These are phyloP conservation scores for Taxawa tesnikishii DNA, from an alignment of 2,329 filamentous ascomycete genomes.

Conservation along the genomic window DNA sequence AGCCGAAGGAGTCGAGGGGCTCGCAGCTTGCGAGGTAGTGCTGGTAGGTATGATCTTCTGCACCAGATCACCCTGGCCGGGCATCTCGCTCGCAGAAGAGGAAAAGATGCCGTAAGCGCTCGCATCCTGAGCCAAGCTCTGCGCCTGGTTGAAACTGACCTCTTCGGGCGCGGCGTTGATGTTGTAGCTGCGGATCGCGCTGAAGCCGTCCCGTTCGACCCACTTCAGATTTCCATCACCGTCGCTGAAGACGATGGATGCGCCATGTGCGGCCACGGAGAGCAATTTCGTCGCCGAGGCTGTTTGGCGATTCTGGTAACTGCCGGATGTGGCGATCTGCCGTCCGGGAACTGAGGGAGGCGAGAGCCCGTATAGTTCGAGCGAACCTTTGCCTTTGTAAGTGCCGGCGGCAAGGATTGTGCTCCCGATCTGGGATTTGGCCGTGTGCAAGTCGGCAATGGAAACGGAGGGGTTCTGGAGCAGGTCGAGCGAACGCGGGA, in stretches of 20 bases:
- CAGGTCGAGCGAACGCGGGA: slow-evolving; percentile 48
- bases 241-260: slow-evolving; percentile 71
- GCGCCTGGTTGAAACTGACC: slow-evolving; percentile 6
- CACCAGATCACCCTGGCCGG: slow-evolving; percentile 53
- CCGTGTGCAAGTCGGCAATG: slow-evolving; percentile 38
- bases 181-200: slow-evolving; percentile 43
- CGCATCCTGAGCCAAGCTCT: slow-evolving; percentile 8
- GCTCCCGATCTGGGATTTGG: slow-evolving; percentile 43
- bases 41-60: slow-evolving; percentile 59
- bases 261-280: slow-evolving; percentile 70
- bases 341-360: slow-evolving; percentile 18
- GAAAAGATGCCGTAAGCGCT: slow-evolving; percentile 14
- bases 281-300: slow-evolving; percentile 70
- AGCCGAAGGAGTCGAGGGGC: neutral
- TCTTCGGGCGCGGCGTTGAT: slow-evolving; percentile 32
- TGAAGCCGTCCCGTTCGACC: slow-evolving; percentile 71
- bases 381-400: slow-evolving; percentile 80
- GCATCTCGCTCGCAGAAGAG: slow-evolving; percentile 11
- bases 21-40: too few relatives aligned
- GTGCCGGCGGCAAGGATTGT: slow-evolving; percentile 75
- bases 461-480: slow-evolving; percentile 37
- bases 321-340: slow-evolving; percentile 1
- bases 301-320: slow-evolving; percentile 69
- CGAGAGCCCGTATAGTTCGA: slow-evolving; percentile 67
- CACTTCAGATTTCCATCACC: slow-evolving; percentile 76